These are phyloP conservation scores for Yamadazyma atmosphaerica DNA, from an alignment of 1,139 yeast genomes.

Conservation along the genomic window DNA sequence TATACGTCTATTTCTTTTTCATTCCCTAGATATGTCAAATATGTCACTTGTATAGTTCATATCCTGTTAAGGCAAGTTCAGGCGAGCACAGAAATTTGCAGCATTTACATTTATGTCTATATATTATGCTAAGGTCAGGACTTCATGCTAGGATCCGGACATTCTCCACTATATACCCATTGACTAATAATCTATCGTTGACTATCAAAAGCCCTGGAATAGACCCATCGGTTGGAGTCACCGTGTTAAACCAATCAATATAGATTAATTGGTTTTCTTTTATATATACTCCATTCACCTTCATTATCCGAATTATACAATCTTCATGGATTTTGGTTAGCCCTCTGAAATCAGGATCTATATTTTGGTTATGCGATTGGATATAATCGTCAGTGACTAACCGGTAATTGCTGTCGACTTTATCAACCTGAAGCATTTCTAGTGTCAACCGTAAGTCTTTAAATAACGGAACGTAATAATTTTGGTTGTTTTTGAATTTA, in stretches of 20 bases:
- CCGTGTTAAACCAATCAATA: conserved; percentile 3
- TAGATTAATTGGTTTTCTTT: conserved; percentile 2
- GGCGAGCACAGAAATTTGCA: no score
- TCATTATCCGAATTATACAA: conserved; percentile 27
- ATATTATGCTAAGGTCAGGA: no score
- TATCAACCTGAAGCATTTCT: conserved; percentile 35
- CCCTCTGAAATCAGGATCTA: conserved; percentile 3
- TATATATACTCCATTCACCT: conserved; percentile 38
- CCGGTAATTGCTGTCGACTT: conserved; percentile 30
- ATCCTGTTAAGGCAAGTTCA: no score
- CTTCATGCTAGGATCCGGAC: conserved; percentile 3
- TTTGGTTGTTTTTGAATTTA: conserved; percentile 25
- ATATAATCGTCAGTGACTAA: conserved; percentile 28
- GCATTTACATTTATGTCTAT: no score
- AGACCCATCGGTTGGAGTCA: not conserved
- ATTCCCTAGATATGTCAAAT: no score
- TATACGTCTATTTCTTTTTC: no score
- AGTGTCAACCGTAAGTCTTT: conserved; percentile 35
- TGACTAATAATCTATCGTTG: conserved; percentile 10
- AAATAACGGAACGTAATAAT: conserved; percentile 38
- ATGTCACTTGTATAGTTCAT: no score
- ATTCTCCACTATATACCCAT: conserved; percentile 15
- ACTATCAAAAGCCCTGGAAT: conserved; percentile 4
- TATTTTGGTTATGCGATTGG: conserved; percentile 1
- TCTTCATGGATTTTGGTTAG: conserved; percentile 3